Evolutionary conservation across 306 rosid species (phyloP).

Genomic region (Cicer judaicum): DNA sequence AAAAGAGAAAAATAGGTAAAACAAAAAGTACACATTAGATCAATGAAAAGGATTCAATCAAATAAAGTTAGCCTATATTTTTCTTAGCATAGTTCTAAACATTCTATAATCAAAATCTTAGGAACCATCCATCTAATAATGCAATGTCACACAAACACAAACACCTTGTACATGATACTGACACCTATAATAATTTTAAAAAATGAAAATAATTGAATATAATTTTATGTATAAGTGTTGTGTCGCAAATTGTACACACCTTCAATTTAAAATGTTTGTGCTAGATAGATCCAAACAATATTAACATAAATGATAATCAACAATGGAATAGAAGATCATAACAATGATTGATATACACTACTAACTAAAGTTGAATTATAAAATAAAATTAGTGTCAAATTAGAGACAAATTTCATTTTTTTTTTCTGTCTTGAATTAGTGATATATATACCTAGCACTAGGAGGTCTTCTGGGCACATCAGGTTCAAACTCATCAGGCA

Average conservation of each 20-base stretch:
- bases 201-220: no score
- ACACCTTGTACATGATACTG: no score
- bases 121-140: background rate
- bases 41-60: slow-evolving; percentile 9
- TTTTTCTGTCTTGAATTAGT: background rate
- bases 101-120: background rate
- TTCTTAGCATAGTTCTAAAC: background rate
- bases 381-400: background rate
- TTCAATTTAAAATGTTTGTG: no score
- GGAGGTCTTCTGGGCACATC: slow-evolving; percentile 87
- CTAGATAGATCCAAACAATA: no score
- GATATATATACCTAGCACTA: slow-evolving; percentile 71
- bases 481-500: slow-evolving; percentile 91
- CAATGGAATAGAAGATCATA: background rate
- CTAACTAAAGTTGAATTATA: background rate
- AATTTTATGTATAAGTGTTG: no score
- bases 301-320: no score
- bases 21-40: slow-evolving; percentile 24
- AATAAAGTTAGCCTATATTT: background rate
- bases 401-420: background rate
- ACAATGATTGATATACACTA: background rate
- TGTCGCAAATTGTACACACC: no score
- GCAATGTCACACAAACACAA: background rate
- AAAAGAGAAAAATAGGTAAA: slow-evolving; percentile 25
- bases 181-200: no score